Base-by-base conservation (phyloP, 441 rosid species). In the Mallotus japonicus region DNA sequence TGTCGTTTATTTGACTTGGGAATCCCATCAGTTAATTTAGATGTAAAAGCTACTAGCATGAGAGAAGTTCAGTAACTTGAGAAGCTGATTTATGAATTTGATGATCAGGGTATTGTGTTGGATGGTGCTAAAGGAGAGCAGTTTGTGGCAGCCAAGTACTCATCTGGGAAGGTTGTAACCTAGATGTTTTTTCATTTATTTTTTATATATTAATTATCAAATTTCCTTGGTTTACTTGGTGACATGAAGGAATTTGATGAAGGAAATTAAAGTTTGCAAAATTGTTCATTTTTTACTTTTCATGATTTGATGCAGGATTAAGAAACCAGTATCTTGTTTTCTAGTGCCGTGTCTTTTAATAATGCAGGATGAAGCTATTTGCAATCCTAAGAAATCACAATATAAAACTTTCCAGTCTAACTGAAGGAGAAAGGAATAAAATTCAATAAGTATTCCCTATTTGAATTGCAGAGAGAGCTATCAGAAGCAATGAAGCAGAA, bases 401-500 rank as follows among this genome's bases (percentile, higher is more conserved):
- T 71, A 66, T 75, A 79, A 83, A 74, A 63, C 78, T 72, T 80
- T 78, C 86, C 68, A 82, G 87, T 75, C 71, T 82, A 80, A 78
- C 61, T n/a, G 87, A 75, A 58, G 85, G 47, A 73, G 80, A 78
- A 77, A 71, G 77, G 74, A 80, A 82, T 82, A 85, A 87, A 83
- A 80, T 83, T 85, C 83, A 78, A 75, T 65, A 40, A 73, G 83
- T 83, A 76, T 80, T 86, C 65, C 87, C 66, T 85, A 75, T 76
- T 83, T 85, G 85, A 78, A 83, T 73, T 85, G 87, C 91, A 86
- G 96, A 90, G 86, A 68, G 95, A 92, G 82, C 84, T 94, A 32
- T 88, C 95, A 60, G 92, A 88, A 5, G 47, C 87, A 42, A 90
- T 92, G 98, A 88, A 93, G 88, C 86, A 90, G 93, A 93, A 89